Conservation (phyloP, 495 filamentous ascomycete species). For the Pyrenula aspistea region DNA sequence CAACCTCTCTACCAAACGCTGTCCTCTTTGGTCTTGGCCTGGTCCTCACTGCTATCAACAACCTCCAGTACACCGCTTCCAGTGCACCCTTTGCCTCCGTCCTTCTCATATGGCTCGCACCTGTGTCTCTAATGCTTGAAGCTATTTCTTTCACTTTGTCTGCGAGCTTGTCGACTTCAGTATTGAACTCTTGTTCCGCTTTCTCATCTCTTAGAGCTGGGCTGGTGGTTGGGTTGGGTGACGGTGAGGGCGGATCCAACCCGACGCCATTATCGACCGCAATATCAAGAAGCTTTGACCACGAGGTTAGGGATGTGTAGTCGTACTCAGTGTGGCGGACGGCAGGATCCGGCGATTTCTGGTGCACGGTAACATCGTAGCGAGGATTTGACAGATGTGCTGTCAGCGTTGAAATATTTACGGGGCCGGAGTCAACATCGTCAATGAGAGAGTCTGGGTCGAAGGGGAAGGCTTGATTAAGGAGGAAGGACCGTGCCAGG, state of each 20-base stretch:
- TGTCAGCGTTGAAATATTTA: constrained; percentile 34
- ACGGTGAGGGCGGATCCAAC: constrained; percentile 6
- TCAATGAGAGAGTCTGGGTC: constrained; percentile 15
- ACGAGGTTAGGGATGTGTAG: constrained; percentile 51
- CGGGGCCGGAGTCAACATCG: neutral
- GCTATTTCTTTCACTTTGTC: constrained; percentile 52
- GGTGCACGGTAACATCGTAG: constrained; percentile 18
- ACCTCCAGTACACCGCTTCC: constrained; percentile 57
- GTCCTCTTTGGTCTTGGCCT: constrained; percentile 44
- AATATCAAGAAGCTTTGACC: constrained; percentile 56
- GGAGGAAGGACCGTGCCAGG: constrained; percentile 63
- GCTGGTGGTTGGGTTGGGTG: constrained; percentile 9
- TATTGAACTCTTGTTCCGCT: constrained; percentile 47
- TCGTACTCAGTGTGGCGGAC: constrained; percentile 39
- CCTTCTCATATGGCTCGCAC: constrained; percentile 56
- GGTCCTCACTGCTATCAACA: constrained; percentile 58
- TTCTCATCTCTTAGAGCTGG: constrained; percentile 16
- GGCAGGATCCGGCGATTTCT: constrained; percentile 20
- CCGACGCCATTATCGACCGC: constrained; percentile 53
- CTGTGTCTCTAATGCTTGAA: constrained; percentile 59
- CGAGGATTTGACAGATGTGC: constrained; percentile 34
- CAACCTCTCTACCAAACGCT: constrained; percentile 34
- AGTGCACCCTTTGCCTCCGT: constrained; percentile 63
- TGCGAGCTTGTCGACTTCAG: constrained; percentile 53
- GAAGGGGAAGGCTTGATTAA: constrained; percentile 31